These are phyloP conservation scores for Fusarium fujikuroi DNA, from an alignment of 2,329 filamentous ascomycete genomes.

Conservation along the genomic window DNA sequence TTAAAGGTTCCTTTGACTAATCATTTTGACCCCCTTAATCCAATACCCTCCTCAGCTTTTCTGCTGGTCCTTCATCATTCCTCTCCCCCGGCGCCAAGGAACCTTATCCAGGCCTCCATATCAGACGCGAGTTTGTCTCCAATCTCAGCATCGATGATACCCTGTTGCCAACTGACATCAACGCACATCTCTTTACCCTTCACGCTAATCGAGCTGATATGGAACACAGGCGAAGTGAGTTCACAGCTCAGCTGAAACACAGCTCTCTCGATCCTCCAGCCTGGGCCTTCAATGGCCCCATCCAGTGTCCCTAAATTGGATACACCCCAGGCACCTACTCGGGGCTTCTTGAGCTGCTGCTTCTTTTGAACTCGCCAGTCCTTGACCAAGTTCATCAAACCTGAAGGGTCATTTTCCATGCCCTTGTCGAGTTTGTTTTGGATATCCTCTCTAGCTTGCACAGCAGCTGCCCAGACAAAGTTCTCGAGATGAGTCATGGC, in stretches of 20 bases:
- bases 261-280: constrained; percentile 40
- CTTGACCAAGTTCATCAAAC: constrained; percentile 39
- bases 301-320: constrained; percentile 46
- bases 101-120: constrained; percentile 36
- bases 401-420: constrained; percentile 39
- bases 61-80: constrained; percentile 11
- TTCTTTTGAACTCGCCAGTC: constrained; percentile 40
- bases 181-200: constrained; percentile 38
- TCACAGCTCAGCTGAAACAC: constrained; percentile 39
- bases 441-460: constrained; percentile 22
- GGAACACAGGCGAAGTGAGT: constrained; percentile 34
- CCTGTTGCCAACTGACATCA: constrained; percentile 42
- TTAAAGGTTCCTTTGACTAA: neutral
- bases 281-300: constrained; percentile 10
- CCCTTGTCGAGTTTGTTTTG: constrained; percentile 30
- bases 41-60: neutral
- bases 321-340: constrained; percentile 36
- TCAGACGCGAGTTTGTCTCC: constrained; percentile 36
- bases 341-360: constrained; percentile 36
- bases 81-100: constrained; percentile 19
- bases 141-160: constrained; percentile 28
- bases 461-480: constrained; percentile 24
- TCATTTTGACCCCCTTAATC: neutral
- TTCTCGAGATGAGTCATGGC: constrained; percentile 27
- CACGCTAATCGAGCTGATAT: constrained; percentile 37